A percentile compares a stretch with the other conserved stretches of the same genome.
Conservation (phyloP, 1,284 basidiomycete species). For the Ustilago sp. region DNA sequence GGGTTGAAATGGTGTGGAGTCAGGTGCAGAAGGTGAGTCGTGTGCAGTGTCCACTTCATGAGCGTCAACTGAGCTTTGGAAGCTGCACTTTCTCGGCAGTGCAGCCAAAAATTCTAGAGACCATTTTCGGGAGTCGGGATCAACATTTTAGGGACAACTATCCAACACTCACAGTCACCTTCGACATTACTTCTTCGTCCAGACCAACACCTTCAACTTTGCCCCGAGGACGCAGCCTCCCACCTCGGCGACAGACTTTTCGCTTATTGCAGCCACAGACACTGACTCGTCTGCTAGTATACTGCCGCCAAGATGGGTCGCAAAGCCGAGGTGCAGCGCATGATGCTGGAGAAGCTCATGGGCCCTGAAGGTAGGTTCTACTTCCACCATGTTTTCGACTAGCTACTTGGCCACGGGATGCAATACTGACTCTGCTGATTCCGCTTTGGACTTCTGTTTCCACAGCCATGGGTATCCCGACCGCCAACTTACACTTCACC, state of each 20-base stretch:
- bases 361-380: slow-evolving; percentile 54
- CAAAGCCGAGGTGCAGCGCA: slow-evolving; percentile 83
- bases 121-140: slow-evolving; percentile 25
- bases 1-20: not conserved
- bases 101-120: slow-evolving; percentile 25
- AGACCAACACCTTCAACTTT: not conserved
- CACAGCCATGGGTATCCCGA: slow-evolving; percentile 65
- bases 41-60: slow-evolving; percentile 7
- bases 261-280: slow-evolving; percentile 8
- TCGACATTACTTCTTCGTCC: not conserved
- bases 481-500: slow-evolving; percentile 83
- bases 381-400: not conserved
- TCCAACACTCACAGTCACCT: slow-evolving; percentile 1
- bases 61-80: not conserved
- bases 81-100: not conserved
- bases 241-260: not conserved
- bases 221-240: not conserved
- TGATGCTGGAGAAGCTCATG: slow-evolving; percentile 80
- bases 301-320: slow-evolving; percentile 58
- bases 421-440: too few species aligned
- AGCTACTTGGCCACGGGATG: too few species aligned
- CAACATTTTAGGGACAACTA: not conserved
- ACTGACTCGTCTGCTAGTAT: slow-evolving; percentile 7
- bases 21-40: slow-evolving; percentile 10
- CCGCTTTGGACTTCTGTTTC: not conserved